These are phyloP conservation scores for Vicia villosa DNA, from an alignment of 306 rosid species.

Conservation along the genomic window DNA sequence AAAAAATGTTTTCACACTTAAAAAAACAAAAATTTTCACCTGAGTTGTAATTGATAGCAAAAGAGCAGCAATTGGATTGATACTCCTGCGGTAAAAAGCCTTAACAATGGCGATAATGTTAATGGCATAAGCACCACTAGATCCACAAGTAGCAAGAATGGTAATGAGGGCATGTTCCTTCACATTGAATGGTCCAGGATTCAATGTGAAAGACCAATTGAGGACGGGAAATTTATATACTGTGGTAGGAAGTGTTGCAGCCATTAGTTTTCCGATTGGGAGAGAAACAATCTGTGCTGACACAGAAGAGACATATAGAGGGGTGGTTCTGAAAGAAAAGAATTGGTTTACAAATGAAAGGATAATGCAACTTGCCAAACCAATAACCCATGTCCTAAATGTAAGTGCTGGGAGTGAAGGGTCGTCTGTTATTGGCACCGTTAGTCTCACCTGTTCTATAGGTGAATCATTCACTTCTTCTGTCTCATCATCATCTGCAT, in stretches of 20 bases:
- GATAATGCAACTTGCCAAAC: constrained; percentile 55
- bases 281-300: constrained; percentile 75
- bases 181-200: constrained; percentile 79
- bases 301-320: constrained; percentile 53
- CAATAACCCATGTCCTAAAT: constrained; percentile 87
- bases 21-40: constrained; percentile 40
- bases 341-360: constrained; percentile 83
- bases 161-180: constrained; percentile 88
- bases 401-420: constrained; percentile 68
- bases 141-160: constrained; percentile 75
- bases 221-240: constrained; percentile 47
- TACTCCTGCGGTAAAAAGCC: constrained; percentile 70
- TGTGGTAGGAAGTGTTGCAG: constrained; percentile 60
- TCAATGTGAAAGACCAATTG: constrained; percentile 60
- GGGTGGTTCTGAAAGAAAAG: constrained; percentile 66
- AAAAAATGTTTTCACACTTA: neutral
- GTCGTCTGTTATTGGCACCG: constrained; percentile 70
- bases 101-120: constrained; percentile 73
- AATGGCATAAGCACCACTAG: constrained; percentile 73
- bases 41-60: constrained; percentile 77
- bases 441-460: constrained; percentile 83
- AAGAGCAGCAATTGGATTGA: constrained; percentile 65
- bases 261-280: constrained; percentile 86
- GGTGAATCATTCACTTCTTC: constrained; percentile 69
- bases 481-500: constrained; percentile 33